phyloP scores from a whole-genome alignment of 2,329 filamentous ascomycete species.

The Diaporthe vexans region DNA sequence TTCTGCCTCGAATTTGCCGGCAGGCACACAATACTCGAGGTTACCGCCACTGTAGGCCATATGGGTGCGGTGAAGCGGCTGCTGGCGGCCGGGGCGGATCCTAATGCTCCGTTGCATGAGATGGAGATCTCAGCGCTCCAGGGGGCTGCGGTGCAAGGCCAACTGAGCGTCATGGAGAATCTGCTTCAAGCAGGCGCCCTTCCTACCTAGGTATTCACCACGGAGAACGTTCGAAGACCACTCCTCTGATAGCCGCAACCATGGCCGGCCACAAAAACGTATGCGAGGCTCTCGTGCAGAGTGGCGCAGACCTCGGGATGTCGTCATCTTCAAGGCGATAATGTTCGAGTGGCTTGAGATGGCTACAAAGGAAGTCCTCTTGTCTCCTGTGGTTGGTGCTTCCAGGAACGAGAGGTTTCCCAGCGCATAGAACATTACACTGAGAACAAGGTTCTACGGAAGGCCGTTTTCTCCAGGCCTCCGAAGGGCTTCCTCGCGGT shows the following conservation, averaged over 20 bases:
- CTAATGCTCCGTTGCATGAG: background rate
- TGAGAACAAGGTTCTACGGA: background rate
- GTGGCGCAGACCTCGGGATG: background rate
- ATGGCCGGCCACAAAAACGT: background rate
- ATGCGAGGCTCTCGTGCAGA: background rate
- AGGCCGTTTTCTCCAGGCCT: background rate
- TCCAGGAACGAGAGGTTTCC: slow-evolving; percentile 9
- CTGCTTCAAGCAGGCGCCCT: background rate
- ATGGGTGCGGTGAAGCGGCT: background rate
- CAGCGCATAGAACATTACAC: background rate
- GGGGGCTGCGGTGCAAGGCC: background rate
- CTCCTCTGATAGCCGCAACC: background rate
- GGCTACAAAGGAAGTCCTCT: background rate
- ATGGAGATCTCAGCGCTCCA: background rate
- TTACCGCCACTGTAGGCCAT: background rate
- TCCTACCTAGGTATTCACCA: background rate
- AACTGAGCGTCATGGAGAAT: background rate
- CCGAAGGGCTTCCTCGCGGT: background rate
- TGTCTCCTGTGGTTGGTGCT: background rate
- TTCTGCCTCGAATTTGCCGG: background rate
- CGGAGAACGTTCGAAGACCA: background rate
- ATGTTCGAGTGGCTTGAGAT: too few relatives aligned
- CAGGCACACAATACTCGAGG: background rate
- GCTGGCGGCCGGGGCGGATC: background rate
- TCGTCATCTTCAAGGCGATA: background rate